These are phyloP conservation scores for Candida piceae DNA, from an alignment of 805 yeast species.

Conservation along the genomic window DNA sequence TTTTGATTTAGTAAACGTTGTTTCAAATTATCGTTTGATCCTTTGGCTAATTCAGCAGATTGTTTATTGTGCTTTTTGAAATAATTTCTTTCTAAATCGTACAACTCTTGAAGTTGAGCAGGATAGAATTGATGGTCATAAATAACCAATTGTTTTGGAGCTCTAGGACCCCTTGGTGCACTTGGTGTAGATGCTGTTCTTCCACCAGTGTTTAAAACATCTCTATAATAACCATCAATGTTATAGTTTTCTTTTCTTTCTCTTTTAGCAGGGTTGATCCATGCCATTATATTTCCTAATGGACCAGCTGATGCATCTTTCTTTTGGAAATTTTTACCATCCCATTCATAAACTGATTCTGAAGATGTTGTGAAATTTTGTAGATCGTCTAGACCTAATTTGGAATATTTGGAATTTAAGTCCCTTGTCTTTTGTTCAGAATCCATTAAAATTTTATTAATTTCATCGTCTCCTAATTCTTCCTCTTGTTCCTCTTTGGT, in stretches of 20 bases:
- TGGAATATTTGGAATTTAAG: constrained; percentile 56
- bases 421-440: constrained; percentile 63
- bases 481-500: constrained; percentile 26
- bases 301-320: constrained; percentile 39
- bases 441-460: constrained; percentile 53
- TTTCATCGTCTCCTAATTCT: constrained; percentile 46
- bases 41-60: constrained; percentile 58
- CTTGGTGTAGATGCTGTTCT: constrained; percentile 37
- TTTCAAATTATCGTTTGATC: constrained; percentile 31
- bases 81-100: constrained; percentile 77
- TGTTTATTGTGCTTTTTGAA: constrained; percentile 64
- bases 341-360: constrained; percentile 78
- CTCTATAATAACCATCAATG: constrained; percentile 66
- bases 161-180: constrained; percentile 58
- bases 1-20: constrained; percentile 21
- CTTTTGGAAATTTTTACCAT: constrained; percentile 76
- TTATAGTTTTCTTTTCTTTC: constrained; percentile 82
- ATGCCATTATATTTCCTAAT: constrained; percentile 42
- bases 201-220: constrained; percentile 61
- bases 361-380: constrained; percentile 59
- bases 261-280: constrained; percentile 85
- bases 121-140: constrained; percentile 93
- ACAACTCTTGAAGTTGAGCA: constrained; percentile 63
- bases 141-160: constrained; percentile 78
- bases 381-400: constrained; percentile 69